Base-by-base conservation (phyloP, 306 rosid species). In the Cicer arietinum region DNA sequence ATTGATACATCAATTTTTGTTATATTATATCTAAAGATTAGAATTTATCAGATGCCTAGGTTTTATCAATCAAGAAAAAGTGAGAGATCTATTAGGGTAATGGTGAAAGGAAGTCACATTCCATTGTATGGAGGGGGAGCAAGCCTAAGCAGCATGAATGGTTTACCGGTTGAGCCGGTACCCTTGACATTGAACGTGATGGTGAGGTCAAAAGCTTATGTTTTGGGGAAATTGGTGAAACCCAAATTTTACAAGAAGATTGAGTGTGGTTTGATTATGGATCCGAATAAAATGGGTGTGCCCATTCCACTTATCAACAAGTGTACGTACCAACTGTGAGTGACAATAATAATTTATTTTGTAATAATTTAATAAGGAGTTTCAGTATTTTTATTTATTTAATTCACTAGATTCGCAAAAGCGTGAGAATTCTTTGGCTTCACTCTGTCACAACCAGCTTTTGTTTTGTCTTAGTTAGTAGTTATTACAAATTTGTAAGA, bases 111-210 rank as follows among this genome's bases (percentile, higher is more conserved):
- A 64, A 89, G 71, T 20, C 74, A 80, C 0, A 85, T 89, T 20
- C 96, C 98, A 14, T 41, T 94, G 67, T 94, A 91, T 69, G 98
- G 97, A 63, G 96, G 97, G 1, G 98, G 95, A 66, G 89, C 93
- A 0, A 84, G 64, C 77, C 48, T 94, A 81, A 72, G 81, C 44
- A 94, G 90, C 66, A 5, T 74, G 46, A 89, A 84, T 6, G 98
- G 97, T 1, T 78, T 80, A 10, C 98, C 96, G 1, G 65, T 71
- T 12, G 79, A 85, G 13, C 56, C 85, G 50, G 92, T 94, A 11
- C 81, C 90, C 0, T 74, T 94, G 69, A 83, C 40, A 8, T 78
- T 94, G 50, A 76, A 41, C 52, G 81, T 94, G 76, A 71, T 77
- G 86, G 86, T 94, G n/a, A 79, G 86, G 67, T 86, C 95, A 1